Evolutionary conservation across 257 asterid genomes (phyloP).

Genomic region (Phtheirospermum japonicum): DNA sequence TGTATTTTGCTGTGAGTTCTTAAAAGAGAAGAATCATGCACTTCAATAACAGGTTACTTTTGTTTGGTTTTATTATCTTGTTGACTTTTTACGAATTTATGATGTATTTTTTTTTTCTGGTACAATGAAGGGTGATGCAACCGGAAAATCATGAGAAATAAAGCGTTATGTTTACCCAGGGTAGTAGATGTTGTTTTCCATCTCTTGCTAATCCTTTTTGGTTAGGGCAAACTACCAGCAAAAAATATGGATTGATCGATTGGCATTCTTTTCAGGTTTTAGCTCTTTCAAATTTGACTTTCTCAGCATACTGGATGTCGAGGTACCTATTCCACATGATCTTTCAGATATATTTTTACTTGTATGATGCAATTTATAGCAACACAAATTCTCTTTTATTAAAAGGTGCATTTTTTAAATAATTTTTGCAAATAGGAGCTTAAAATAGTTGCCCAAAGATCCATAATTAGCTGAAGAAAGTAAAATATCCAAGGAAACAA

Average conservation of each 20-base stretch:
- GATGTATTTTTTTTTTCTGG: not conserved
- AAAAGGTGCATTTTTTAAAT: slow-evolving; percentile 10
- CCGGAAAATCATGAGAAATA: slow-evolving; percentile 34
- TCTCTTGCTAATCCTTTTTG: slow-evolving; percentile 9
- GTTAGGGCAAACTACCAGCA: not conserved
- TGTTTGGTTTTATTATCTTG: slow-evolving; percentile 18
- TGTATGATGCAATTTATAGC: no score
- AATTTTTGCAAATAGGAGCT: slow-evolving; percentile 13
- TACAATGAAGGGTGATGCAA: slow-evolving; percentile 48
- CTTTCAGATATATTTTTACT: no score
- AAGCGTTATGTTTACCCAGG: slow-evolving; percentile 13
- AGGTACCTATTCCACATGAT: no score
- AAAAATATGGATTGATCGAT: slow-evolving; percentile 7
- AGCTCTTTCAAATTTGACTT: no score
- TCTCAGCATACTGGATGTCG: no score
- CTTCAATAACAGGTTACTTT: slow-evolving; percentile 60
- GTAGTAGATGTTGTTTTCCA: slow-evolving; percentile 13
- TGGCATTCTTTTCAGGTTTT: no score
- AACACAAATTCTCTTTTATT: slow-evolving; percentile 8
- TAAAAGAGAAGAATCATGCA: slow-evolving; percentile 75
- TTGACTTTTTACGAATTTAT: slow-evolving; percentile 23
- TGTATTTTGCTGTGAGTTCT: slow-evolving; percentile 24
- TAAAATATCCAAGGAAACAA: not conserved
- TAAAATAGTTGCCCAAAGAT: slow-evolving; percentile 12
- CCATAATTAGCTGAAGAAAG: not conserved